Evolutionary conservation across 1,284 basidiomycete species (phyloP).

Genomic region (Xerocomus amazonicus): DNA sequence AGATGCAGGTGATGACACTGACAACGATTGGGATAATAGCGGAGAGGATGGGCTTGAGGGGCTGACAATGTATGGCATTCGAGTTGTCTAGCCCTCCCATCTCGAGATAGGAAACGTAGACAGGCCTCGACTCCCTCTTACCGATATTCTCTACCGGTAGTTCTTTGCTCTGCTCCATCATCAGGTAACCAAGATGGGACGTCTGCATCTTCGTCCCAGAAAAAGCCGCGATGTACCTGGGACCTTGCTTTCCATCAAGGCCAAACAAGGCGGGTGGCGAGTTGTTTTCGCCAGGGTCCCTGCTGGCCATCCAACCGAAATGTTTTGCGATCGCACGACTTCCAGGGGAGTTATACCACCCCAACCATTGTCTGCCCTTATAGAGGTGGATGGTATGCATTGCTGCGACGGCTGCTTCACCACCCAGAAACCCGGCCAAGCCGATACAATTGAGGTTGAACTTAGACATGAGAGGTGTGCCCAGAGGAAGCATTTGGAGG

Average conservation of each 20-base stretch:
- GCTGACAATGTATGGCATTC: not conserved
- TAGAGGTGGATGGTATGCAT: slow-evolving; percentile 29
- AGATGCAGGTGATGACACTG: slow-evolving; percentile 10
- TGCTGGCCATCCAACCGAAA: slow-evolving; percentile 29
- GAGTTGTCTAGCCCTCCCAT: slow-evolving; percentile 10
- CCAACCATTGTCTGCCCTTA: slow-evolving; percentile 30
- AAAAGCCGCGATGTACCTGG: slow-evolving; percentile 23
- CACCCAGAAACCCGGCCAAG: slow-evolving; percentile 30
- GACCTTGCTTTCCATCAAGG: slow-evolving; percentile 28
- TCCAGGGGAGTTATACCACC: slow-evolving; percentile 35
- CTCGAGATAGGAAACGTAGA: slow-evolving; percentile 18
- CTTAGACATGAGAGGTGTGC: slow-evolving; percentile 7
- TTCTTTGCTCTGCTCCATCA: slow-evolving; percentile 22
- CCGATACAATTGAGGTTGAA: slow-evolving; percentile 27
- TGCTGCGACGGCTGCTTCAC: slow-evolving; percentile 24
- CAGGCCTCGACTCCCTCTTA: slow-evolving; percentile 19
- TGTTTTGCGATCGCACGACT: slow-evolving; percentile 27
- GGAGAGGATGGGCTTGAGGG: slow-evolving; percentile 5
- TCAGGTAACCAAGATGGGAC: slow-evolving; percentile 28
- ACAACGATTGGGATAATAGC: slow-evolving; percentile 22
- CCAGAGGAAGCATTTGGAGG: slow-evolving; percentile 6
- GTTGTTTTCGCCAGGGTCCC: slow-evolving; percentile 17
- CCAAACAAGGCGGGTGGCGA: slow-evolving; percentile 23
- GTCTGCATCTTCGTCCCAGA: slow-evolving; percentile 29
- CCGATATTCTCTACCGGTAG: not conserved